These are phyloP conservation scores for Abortiporus biennis DNA, from an alignment of 1,284 basidiomycete genomes.

Conservation along the genomic window DNA sequence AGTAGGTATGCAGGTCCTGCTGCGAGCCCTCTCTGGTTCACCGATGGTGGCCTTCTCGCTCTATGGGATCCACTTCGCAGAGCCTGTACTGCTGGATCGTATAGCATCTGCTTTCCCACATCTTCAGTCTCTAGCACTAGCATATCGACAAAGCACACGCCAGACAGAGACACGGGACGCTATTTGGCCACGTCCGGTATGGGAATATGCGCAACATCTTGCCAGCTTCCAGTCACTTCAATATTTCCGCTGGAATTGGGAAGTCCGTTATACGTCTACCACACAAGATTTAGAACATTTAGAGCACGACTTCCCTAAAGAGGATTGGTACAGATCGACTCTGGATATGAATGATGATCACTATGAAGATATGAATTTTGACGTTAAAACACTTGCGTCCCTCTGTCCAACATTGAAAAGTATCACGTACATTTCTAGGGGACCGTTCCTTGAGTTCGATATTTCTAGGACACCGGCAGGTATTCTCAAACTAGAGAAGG, in stretches of 20 bases:
- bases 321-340: background rate
- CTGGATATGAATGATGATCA: background rate
- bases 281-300: background rate
- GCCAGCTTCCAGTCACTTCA: background rate
- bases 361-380: background rate
- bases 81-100: background rate
- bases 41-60: background rate
- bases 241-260: conserved; percentile 5
- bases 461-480: too few relatives aligned
- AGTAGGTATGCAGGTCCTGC: background rate
- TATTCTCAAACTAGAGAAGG: too few relatives aligned
- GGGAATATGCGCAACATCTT: conserved; percentile 4
- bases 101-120: conserved; percentile 2
- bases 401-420: background rate
- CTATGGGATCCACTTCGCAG: conserved; percentile 2
- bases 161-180: background rate
- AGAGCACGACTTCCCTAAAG: background rate
- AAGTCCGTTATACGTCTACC: background rate
- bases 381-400: background rate
- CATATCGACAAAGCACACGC: conserved; percentile 1
- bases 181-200: conserved; percentile 5
- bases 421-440: too few relatives aligned
- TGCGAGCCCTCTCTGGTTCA: background rate
- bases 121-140: conserved; percentile 2
- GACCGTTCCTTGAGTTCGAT: too few relatives aligned